Percentiles rank a stretch among this genome's conserved stretches.
These are phyloP conservation scores for Metschnikowia borealis DNA, from an alignment of 805 yeast genomes.

Conservation along the genomic window DNA sequence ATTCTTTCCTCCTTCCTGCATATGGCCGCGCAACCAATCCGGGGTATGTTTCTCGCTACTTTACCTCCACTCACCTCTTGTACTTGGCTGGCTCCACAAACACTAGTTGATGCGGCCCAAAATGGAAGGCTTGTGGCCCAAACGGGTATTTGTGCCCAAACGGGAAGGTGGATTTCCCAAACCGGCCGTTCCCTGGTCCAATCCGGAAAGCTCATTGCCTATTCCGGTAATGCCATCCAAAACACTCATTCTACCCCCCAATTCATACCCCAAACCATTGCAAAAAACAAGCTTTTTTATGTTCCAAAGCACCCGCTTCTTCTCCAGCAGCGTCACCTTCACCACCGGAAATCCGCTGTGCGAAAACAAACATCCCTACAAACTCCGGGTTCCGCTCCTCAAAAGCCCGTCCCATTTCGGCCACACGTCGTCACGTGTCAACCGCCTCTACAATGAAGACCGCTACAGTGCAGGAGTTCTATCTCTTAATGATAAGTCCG, in stretches of 20 bases:
- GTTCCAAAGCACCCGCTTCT: not conserved
- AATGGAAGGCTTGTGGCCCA: no score
- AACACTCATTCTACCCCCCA: no score
- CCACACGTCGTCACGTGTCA: slow-evolving; percentile 71
- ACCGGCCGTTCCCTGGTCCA: no score
- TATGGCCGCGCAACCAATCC: not conserved
- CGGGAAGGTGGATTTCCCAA: no score
- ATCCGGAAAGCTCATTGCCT: no score
- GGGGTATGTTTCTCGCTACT: not conserved
- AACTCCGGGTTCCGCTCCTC: slow-evolving; percentile 50
- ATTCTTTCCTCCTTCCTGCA: not conserved
- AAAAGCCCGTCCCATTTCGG: slow-evolving; percentile 77
- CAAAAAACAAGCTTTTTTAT: no score
- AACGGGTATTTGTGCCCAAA: no score
- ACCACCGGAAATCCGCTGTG: slow-evolving; percentile 23
- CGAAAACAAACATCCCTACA: slow-evolving; percentile 17
- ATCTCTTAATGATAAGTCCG: slow-evolving; percentile 22
- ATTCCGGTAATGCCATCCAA: no score
- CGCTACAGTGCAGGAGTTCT: slow-evolving; percentile 63
- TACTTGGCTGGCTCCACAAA: not conserved
- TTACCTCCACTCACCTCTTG: not conserved
- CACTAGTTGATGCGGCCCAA: not conserved
- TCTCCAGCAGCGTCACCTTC: slow-evolving; percentile 25
- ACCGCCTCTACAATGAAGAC: slow-evolving; percentile 79
- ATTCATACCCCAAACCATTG: no score